Percentiles rank a stretch among this genome's conserved stretches.
These are phyloP conservation scores for Tothia fuscella DNA, from an alignment of 2,329 filamentous ascomycete genomes.

Conservation along the genomic window DNA sequence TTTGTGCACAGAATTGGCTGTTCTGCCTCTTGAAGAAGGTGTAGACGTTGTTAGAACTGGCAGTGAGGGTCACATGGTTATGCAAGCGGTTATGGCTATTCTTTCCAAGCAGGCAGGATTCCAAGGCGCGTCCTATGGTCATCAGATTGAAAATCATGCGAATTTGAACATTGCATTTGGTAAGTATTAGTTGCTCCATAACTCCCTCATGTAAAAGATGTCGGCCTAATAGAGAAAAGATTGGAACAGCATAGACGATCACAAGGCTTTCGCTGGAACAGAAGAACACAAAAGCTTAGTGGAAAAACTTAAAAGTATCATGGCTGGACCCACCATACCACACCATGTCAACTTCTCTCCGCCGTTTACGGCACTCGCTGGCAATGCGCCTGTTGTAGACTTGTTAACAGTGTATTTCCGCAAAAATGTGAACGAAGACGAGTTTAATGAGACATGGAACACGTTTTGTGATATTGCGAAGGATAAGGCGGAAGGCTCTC, in stretches of 20 bases:
- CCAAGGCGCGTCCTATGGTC: slow-evolving; percentile 25
- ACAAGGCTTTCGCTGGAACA: slow-evolving; percentile 29
- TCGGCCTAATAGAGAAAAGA: slow-evolving; percentile 19
- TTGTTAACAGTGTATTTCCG: slow-evolving; percentile 34
- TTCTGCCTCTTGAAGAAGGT: slow-evolving; percentile 12
- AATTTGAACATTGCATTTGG: slow-evolving; percentile 28
- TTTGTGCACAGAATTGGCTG: slow-evolving; percentile 6
- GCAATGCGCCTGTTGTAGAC: slow-evolving; percentile 38
- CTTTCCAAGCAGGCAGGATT: slow-evolving; percentile 27
- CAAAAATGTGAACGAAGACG: slow-evolving; percentile 18
- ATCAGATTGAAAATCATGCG: slow-evolving; percentile 27
- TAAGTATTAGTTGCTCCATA: slow-evolving; percentile 16
- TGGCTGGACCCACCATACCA: slow-evolving; percentile 17
- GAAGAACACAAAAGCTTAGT: slow-evolving; percentile 29
- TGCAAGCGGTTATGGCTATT: slow-evolving; percentile 23
- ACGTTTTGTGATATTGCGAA: slow-evolving; percentile 27
- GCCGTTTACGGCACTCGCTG: slow-evolving; percentile 15
- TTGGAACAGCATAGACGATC: slow-evolving; percentile 29
- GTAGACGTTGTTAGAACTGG: slow-evolving; percentile 21
- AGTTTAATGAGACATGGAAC: slow-evolving; percentile 22
- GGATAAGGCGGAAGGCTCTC: slow-evolving; percentile 20
- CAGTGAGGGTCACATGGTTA: slow-evolving; percentile 19
- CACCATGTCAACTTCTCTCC: slow-evolving; percentile 25
- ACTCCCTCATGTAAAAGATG: not conserved
- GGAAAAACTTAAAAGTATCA: slow-evolving; percentile 19